Conservation (phyloP, 1,284 basidiomycete genomes). For the Ganoderma sp. region DNA sequence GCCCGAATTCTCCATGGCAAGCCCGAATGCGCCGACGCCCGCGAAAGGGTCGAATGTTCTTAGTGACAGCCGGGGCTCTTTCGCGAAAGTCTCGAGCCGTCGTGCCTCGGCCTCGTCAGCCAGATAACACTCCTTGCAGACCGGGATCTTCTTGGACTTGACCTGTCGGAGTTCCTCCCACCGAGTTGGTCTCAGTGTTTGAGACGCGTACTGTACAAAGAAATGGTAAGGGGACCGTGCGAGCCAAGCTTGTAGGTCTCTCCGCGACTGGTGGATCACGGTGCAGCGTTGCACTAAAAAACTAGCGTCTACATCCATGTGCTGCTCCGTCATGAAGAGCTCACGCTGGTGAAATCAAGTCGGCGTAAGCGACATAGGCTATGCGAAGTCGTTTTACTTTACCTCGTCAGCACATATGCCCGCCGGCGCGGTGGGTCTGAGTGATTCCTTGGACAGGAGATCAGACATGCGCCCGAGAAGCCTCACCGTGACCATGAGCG, state of each 20-base stretch:
- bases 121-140: constrained; percentile 55
- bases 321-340: constrained; percentile 59
- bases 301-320: constrained; percentile 40
- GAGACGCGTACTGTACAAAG: constrained; percentile 57
- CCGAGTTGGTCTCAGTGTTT: constrained; percentile 43
- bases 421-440: constrained; percentile 26
- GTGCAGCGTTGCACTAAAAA: constrained; percentile 55
- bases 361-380: constrained; percentile 5
- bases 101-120: constrained; percentile 42
- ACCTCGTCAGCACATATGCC: constrained; percentile 45
- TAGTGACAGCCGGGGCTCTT: constrained; percentile 41
- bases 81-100: constrained; percentile 35
- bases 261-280: constrained; percentile 48
- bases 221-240: constrained; percentile 59
- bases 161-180: constrained; percentile 48
- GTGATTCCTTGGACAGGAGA: constrained; percentile 4
- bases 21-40: constrained; percentile 68
- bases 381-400: constrained; percentile 30
- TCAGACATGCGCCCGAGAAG: constrained; percentile 15
- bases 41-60: constrained; percentile 67
- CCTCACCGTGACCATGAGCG: constrained; percentile 3
- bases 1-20: constrained; percentile 57
- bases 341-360: constrained; percentile 49
- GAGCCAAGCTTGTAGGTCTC: constrained; percentile 54
- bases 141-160: constrained; percentile 42